Evolutionary conservation across 768 basidiomycete species (phyloP).

Genomic region (Lactifluus piperatus): DNA sequence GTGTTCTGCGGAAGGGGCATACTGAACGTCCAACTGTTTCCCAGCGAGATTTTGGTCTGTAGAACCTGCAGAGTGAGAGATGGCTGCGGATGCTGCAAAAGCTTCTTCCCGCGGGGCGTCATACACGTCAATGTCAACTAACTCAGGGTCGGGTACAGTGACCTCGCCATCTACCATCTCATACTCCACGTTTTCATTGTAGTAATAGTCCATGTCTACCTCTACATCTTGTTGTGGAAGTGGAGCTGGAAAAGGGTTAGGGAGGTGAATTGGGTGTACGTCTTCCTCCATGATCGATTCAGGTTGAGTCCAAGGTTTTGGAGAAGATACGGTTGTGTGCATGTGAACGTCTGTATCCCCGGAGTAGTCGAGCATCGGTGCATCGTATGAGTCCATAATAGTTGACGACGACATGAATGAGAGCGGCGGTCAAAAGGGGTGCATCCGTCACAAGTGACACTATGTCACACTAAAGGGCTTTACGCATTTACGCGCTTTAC

Average conservation of each 20-base stretch:
- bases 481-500: too few relatives aligned
- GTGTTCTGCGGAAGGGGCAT: slow-evolving; percentile 37
- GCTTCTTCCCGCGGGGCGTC: slow-evolving; percentile 17
- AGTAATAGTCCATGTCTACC: slow-evolving; percentile 21
- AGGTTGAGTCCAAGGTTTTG: slow-evolving; percentile 18
- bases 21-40: not conserved
- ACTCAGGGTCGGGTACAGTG: slow-evolving; percentile 8
- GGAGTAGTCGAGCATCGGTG: slow-evolving; percentile 21
- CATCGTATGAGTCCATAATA: slow-evolving; percentile 20
- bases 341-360: slow-evolving; percentile 19
- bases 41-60: not conserved
- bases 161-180: slow-evolving; percentile 20
- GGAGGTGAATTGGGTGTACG: slow-evolving; percentile 2
- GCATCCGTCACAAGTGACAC: not conserved
- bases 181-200: slow-evolving; percentile 17
- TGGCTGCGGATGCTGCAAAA: not conserved
- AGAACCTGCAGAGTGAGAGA: not conserved
- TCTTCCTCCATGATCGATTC: slow-evolving; percentile 22
- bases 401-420: slow-evolving; percentile 17
- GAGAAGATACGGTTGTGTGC: slow-evolving; percentile 20
- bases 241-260: slow-evolving; percentile 4
- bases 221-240: slow-evolving; percentile 19
- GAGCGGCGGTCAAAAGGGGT: slow-evolving; percentile 2
- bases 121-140: slow-evolving; percentile 19
- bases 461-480: not conserved